Evolutionary conservation across 805 yeast genomes (phyloP), one percentile per base, ranked within the genome.

Genomic region (Spathaspora hagerdaliae): DNA sequence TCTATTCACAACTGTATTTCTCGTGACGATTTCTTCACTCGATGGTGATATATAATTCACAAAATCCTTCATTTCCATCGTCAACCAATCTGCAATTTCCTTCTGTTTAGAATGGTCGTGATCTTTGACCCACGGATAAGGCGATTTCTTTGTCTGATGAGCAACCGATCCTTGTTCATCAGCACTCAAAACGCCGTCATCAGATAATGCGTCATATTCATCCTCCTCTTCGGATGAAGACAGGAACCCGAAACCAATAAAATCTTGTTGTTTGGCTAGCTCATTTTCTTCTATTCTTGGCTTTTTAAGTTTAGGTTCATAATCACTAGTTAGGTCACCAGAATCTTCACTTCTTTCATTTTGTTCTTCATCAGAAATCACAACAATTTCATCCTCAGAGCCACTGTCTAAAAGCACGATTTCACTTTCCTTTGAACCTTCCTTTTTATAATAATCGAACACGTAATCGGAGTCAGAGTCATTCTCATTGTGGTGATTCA

Each of bases 21-120:
- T 79, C 4, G 76, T 67, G 37, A 69, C 61, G 46, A 87, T 85
- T 55, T 92, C 98, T 12, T 72, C 78, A 36, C 73, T 77, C 0
- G 92, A 81, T 1, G 98, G 98, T 0, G 96, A 85, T 26, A 91
- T 82, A 62, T 90, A 92, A 39, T 81, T 78, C 27, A 87, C 85
- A 61, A 89, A 92, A 58, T 89, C 96, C 51, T 77, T 78, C 51
- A 92, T 87, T 61, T 92, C 98, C 64, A 77, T 72, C 3, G 94
- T 85, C 19, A 92, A 73, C 94, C 96, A 89, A 54, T 85, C 91
- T 1, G 91, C 83, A 31, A 90, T 80, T 54, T 87, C 95, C 51
- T 77, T 75, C 59, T 85, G 90, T 43, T 71, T 78, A 1, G 88
- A 79, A 58, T 87, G 95, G 54, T 87, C 92, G 52, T 83, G 86